phyloP scores from a whole-genome alignment of 2,329 filamentous ascomycete species.

The Diaporthe ampelina region DNA sequence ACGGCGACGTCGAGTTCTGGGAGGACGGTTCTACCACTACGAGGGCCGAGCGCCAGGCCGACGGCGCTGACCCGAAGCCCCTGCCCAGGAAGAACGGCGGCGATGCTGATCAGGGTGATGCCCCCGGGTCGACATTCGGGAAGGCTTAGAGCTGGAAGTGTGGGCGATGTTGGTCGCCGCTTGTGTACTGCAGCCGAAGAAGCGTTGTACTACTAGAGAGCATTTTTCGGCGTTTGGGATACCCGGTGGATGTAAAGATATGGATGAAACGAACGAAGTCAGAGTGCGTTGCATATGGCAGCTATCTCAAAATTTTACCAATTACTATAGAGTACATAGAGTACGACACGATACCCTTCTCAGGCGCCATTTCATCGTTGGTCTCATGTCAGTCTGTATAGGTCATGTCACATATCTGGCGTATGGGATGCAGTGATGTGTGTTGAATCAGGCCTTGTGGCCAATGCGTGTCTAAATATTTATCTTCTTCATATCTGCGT shows the following conservation, averaged over 20 bases:
- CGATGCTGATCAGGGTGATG: constrained; percentile 32
- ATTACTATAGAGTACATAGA: neutral
- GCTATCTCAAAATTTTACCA: neutral
- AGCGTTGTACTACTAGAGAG: constrained; percentile 3
- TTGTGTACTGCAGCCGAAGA: neutral
- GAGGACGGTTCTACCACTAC: constrained; percentile 73
- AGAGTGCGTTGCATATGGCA: neutral
- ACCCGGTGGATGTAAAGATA: constrained; percentile 4
- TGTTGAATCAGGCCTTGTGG: neutral
- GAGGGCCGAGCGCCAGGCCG: constrained; percentile 45
- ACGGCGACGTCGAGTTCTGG: constrained; percentile 95
- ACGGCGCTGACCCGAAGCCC: constrained; percentile 41
- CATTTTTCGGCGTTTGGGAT: constrained; percentile 36
- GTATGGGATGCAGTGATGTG: neutral
- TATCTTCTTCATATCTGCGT: neutral
- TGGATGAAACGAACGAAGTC: neutral
- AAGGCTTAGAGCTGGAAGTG: constrained; percentile 25
- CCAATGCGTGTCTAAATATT: neutral
- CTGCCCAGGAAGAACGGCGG: constrained; percentile 4
- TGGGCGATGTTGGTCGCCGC: neutral
- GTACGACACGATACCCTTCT: neutral
- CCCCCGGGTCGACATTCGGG: constrained; percentile 49
- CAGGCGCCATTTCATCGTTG: too few relatives aligned
- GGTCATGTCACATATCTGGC: neutral
- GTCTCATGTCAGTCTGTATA: too few relatives aligned